Evolutionary conservation across 306 rosid genomes (phyloP), one percentile per base, ranked within the genome.

Genomic region (Begonia peltatifolia): DNA sequence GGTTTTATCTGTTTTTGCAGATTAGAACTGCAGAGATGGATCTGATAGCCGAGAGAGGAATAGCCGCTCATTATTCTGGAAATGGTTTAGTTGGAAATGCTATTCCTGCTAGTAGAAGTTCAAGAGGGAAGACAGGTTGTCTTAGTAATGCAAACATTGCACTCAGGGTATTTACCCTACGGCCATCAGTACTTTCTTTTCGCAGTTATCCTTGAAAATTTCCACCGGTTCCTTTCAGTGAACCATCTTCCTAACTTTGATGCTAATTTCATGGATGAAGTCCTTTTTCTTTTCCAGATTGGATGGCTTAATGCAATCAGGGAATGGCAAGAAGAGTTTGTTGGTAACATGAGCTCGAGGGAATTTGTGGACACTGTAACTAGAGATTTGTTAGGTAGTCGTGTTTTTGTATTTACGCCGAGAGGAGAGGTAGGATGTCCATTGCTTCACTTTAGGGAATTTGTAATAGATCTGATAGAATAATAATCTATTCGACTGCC

Each of bases 251-350:
- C 56, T 55, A 42, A 61, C 57, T 63, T 44, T 64, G 59, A 52
- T 66, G 41, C 56, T 44, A 44, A 71, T 72, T 76, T 78, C 71
- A 64, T 66, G 41, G 52, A 67, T 58, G 47, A 67, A 63, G 57
- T 61, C 47, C 66, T 66, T 57, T 59, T 41, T 72, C 70, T 65
- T 52, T 50, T 71, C 61, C 87, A 92, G 99, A 86, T 92, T 81
- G 86, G 99, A 52, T 92, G 99, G 99, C 95, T 92, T 65, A 92
- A 92, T 66, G 96, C 99, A 51, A 86, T 92, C 61, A 83, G 99
- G 79, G 99, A 86, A 67, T 92, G 99, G 96, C 96, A 92, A 68
- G 99, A 92, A 69, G 99, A 92, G 80, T 92, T 92, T 57, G 99
- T 92, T 49, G 99, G 99, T 75, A 92, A 92, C 83, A 92, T 92